Base-by-base conservation (phyloP, 345 rosid species). In the Mallotus nudiflorus region DNA sequence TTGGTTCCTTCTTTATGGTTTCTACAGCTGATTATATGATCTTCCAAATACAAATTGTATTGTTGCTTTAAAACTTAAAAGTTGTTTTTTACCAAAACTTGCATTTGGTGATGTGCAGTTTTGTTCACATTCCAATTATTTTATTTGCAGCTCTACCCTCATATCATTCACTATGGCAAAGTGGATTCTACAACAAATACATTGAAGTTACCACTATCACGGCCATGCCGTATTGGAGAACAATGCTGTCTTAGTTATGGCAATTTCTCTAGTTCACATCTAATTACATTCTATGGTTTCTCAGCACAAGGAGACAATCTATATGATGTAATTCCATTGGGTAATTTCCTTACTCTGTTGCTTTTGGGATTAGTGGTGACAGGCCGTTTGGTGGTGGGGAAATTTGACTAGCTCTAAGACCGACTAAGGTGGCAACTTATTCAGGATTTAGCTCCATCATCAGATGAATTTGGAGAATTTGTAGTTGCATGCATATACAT, bases 231-330 rank as follows among this genome's bases (percentile, higher is more conserved):
- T 15, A 79, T 56, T 42, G 97, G 93, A 71, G 93, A 87, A 68
- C 88, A 94, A 69, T 94, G 96, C 81, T 94, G 65, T 74, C 95
- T 91, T 69, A 86, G 97, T 73, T 94, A 94, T 61, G 98, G 98
- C 68, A 90, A 86, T 77, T 85, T 81, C 68, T 85, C 97, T 58
- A 83, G 85, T 75, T 92, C 97, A 0, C 99, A 94, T 85, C 82
- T 95, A 28, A 73, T 90, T 71, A 87, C 92, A 51, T 95, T 92
- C 77, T 95, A 95, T 61, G 99, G 97, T 12, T 95, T 95, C 83
- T 49, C 83, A 73, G 90, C 95, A 24, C 80, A 84, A 79, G 91
- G 90, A 67, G 92, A 92, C 77, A 94, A 89, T 76, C 96, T 83
- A 1, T 86, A 89, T 77, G 97, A 92, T 71, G 78, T 89, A 65